These are phyloP conservation scores for Trichosporon inkin DNA, from an alignment of 1,284 basidiomycete genomes.

Conservation along the genomic window DNA sequence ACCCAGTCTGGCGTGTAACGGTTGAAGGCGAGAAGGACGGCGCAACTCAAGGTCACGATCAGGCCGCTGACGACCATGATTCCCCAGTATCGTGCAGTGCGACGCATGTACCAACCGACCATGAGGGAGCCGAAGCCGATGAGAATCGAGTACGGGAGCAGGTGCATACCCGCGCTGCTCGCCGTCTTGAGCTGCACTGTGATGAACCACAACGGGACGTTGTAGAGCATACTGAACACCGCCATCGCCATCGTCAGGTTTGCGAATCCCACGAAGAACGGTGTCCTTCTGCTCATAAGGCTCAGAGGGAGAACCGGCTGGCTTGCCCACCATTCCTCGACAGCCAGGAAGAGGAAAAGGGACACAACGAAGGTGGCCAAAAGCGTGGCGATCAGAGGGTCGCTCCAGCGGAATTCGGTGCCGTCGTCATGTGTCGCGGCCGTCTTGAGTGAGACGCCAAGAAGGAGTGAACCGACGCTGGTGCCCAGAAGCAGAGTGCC, in stretches of 20 bases:
- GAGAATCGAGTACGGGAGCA: slow-evolving; percentile 62
- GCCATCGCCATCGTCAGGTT: slow-evolving; percentile 63
- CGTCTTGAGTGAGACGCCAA: slow-evolving; percentile 73
- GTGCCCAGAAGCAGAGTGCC: slow-evolving; percentile 72
- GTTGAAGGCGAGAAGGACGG: slow-evolving; percentile 32
- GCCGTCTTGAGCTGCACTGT: slow-evolving; percentile 74
- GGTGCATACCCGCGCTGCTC: slow-evolving; percentile 70
- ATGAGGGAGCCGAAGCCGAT: slow-evolving; percentile 76
- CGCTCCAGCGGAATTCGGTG: slow-evolving; percentile 56
- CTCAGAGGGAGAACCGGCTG: slow-evolving; percentile 80
- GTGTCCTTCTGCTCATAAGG: slow-evolving; percentile 62
- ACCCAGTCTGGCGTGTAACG: slow-evolving; percentile 54
- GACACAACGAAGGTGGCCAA: slow-evolving; percentile 59
- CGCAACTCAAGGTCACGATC: slow-evolving; percentile 27
- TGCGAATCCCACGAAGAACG: slow-evolving; percentile 68
- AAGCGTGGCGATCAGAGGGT: slow-evolving; percentile 65
- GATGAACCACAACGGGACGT: slow-evolving; percentile 82
- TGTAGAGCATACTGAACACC: slow-evolving; percentile 80
- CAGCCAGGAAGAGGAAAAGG: slow-evolving; percentile 60
- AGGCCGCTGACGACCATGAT: slow-evolving; percentile 45
- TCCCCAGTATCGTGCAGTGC: slow-evolving; percentile 71
- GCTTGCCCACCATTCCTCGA: slow-evolving; percentile 66
- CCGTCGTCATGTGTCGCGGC: slow-evolving; percentile 38
- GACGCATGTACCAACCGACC: slow-evolving; percentile 80
- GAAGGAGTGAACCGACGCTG: slow-evolving; percentile 66